These are phyloP conservation scores for Coriaria nepalensis DNA, from an alignment of 306 rosid species.

Conservation along the genomic window DNA sequence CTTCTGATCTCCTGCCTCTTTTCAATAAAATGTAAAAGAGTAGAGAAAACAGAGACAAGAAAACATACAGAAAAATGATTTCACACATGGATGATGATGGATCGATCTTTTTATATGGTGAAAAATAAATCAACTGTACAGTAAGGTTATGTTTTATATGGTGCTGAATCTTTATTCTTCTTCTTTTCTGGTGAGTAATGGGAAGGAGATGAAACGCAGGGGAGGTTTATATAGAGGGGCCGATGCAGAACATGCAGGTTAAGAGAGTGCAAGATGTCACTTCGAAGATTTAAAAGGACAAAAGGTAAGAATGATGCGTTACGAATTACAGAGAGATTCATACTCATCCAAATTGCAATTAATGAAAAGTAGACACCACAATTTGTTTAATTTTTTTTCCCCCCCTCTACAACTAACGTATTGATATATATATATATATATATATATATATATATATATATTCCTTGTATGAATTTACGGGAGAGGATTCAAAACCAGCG, in stretches of 20 bases:
- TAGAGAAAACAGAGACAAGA: slow-evolving; percentile 27
- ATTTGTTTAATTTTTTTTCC: too few species aligned
- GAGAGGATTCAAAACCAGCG: too few species aligned
- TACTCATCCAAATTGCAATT: not conserved
- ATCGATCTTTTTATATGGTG: not conserved
- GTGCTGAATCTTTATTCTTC: too few species aligned
- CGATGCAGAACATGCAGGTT: not conserved
- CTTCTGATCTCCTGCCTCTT: slow-evolving; percentile 9
- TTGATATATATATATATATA: too few species aligned
- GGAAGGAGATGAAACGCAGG: not conserved
- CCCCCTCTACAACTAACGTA: too few species aligned
- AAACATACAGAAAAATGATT: slow-evolving; percentile 14
- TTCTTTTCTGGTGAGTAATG: not conserved
- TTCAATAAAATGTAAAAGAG: slow-evolving; percentile 16
- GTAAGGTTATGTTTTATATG: too few species aligned
- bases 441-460: too few species aligned
- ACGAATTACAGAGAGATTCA: slow-evolving; percentile 5
- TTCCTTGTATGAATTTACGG: too few species aligned
- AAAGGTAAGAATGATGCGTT: slow-evolving; percentile 3
- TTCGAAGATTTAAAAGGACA: too few species aligned
- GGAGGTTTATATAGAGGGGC: slow-evolving; percentile 8
- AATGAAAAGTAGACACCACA: slow-evolving; percentile 3
- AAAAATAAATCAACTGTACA: not conserved
- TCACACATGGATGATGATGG: slow-evolving; percentile 23
- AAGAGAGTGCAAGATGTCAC: slow-evolving; percentile 1